These are phyloP conservation scores for Xanthoconium purpureum DNA, from an alignment of 768 basidiomycete species.

Conservation along the genomic window DNA sequence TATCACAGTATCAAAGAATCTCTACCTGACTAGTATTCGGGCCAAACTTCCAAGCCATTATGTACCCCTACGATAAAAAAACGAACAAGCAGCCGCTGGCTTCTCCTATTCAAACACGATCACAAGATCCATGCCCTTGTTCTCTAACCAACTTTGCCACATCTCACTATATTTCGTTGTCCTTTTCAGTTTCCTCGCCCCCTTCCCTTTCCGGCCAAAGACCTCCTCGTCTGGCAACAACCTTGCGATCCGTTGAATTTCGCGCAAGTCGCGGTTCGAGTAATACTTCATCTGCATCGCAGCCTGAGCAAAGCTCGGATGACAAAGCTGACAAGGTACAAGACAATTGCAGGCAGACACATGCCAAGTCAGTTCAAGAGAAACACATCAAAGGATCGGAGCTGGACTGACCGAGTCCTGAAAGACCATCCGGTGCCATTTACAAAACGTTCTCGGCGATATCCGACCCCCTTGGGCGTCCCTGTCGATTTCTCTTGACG, in stretches of 20 bases:
- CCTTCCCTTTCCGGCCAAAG: conserved; percentile 21
- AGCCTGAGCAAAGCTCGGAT: conserved; percentile 37
- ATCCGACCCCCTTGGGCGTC: conserved; percentile 25
- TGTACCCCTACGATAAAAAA: neutral
- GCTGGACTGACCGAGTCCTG: conserved; percentile 36
- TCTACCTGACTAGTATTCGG: too few relatives aligned
- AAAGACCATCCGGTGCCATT: conserved; percentile 49
- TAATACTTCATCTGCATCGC: conserved; percentile 33
- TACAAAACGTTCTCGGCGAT: conserved; percentile 37
- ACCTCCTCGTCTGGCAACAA: conserved; percentile 38
- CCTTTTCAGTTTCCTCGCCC: conserved; percentile 8
- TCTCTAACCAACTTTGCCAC: conserved; percentile 40
- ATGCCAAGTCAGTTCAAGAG: neutral
- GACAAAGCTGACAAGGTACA: neutral
- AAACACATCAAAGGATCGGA: neutral
- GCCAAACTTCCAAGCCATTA: too few relatives aligned
- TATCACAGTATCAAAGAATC: too few relatives aligned
- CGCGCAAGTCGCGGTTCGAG: conserved; percentile 37
- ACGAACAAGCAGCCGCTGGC: neutral
- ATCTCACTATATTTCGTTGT: conserved; percentile 33
- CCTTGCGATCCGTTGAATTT: conserved; percentile 42
- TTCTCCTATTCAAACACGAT: conserved; percentile 32
- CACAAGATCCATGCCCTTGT: conserved; percentile 33
- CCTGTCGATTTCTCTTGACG: conserved; percentile 2
- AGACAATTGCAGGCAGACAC: neutral